Percentiles rank a stretch among this genome's conserved stretches.
phyloP scores from a whole-genome alignment of 257 asterid genomes.

The Buddleja alternifolia region DNA sequence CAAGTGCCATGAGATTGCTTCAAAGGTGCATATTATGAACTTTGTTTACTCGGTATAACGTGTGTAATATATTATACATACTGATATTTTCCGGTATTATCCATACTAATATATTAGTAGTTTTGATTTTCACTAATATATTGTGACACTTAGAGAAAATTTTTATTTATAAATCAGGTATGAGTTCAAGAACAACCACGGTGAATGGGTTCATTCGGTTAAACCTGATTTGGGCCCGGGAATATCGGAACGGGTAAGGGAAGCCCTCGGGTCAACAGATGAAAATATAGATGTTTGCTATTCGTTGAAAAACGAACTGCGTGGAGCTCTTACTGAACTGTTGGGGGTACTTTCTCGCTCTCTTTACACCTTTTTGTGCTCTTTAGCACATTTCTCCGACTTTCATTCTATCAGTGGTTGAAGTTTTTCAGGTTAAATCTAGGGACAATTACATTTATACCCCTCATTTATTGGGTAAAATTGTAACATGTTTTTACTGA shows the following conservation, averaged over 20 bases:
- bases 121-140: no score
- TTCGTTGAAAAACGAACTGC: slow-evolving; percentile 59
- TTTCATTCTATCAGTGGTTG: no score
- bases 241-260: slow-evolving; percentile 74
- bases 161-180: no score
- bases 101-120: no score
- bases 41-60: background rate
- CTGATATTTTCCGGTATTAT: background rate
- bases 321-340: slow-evolving; percentile 61
- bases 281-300: slow-evolving; percentile 54
- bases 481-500: no score
- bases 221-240: slow-evolving; percentile 83
- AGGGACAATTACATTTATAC: no score
- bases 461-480: no score
- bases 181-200: slow-evolving; percentile 86
- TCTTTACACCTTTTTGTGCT: background rate
- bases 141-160: slow-evolving; percentile 12
- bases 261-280: slow-evolving; percentile 61
- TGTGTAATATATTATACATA: background rate
- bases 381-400: background rate
- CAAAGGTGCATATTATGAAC: slow-evolving; percentile 56
- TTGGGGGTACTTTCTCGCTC: slow-evolving; percentile 56
- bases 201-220: slow-evolving; percentile 74
- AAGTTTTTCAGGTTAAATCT: background rate
- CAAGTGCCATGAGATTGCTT: slow-evolving; percentile 77